Percentiles rank a stretch among this genome's conserved stretches.
Conservation (phyloP, 2,329 filamentous ascomycete genomes). For the Fusarium fujikuroi region DNA sequence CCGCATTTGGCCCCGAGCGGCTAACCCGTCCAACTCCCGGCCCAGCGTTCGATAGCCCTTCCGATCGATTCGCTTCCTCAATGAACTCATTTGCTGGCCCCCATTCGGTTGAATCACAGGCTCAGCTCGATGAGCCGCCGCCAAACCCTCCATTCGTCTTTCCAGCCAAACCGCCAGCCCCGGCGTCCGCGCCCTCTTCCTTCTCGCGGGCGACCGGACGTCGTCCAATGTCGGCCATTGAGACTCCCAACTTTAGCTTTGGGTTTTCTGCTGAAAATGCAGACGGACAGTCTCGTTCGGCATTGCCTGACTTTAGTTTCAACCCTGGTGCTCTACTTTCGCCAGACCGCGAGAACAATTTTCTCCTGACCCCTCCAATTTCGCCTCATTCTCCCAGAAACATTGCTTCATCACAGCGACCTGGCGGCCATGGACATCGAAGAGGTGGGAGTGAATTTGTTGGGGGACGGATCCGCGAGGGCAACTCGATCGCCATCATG, state of each 20-base stretch:
- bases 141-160: conserved; percentile 75
- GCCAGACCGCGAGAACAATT: conserved; percentile 47
- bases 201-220: conserved; percentile 61
- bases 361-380: conserved; percentile 64
- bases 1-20: conserved; percentile 52
- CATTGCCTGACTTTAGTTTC: conserved; percentile 66
- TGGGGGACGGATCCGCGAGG: conserved; percentile 72
- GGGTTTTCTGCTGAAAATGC: conserved; percentile 46
- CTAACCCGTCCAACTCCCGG: conserved; percentile 46
- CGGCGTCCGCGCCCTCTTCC: conserved; percentile 59
- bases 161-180: conserved; percentile 59
- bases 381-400: conserved; percentile 63
- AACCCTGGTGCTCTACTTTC: conserved; percentile 64
- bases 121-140: conserved; percentile 50
- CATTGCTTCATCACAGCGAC: conserved; percentile 66
- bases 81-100: conserved; percentile 33
- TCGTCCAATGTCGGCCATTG: conserved; percentile 65
- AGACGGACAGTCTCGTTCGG: conserved; percentile 46
- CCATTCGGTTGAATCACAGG: conserved; percentile 23
- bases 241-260: conserved; percentile 52
- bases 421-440: conserved; percentile 77
- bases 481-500: conserved; percentile 69
- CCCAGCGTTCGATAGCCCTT: conserved; percentile 40
- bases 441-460: conserved; percentile 89
- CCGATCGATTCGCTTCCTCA: conserved; percentile 40